Evolutionary conservation across 139 green algal species (phyloP).

Genomic region (Picochlorum sp.): DNA sequence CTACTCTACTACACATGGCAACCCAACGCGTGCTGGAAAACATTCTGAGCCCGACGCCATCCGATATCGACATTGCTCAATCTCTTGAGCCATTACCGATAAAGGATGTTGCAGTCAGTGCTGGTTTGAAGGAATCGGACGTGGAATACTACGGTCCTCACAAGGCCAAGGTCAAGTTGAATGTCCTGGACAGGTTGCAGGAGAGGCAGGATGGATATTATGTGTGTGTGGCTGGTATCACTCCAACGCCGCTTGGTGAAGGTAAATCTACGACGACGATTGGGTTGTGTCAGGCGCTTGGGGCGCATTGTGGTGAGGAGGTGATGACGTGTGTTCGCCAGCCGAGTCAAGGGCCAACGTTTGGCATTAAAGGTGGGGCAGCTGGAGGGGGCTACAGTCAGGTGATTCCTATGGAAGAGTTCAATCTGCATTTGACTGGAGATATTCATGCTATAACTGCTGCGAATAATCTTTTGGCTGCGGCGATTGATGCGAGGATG

Average conservation of each 20-base stretch:
- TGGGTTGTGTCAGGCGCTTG: conserved; percentile 91
- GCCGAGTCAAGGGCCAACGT: conserved; percentile 93
- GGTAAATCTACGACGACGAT: conserved; percentile 98
- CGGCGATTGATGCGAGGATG: conserved; percentile 90
- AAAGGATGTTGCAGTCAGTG: conserved; percentile 57
- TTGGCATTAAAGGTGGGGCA: conserved; percentile 90
- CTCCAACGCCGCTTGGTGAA: conserved; percentile 88
- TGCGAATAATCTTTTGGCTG: conserved; percentile 95
- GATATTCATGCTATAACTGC: conserved; percentile 97
- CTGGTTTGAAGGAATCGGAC: conserved; percentile 63
- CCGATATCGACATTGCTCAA: conserved; percentile 92
- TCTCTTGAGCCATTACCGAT: conserved; percentile 59
- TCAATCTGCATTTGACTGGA: conserved; percentile 92
- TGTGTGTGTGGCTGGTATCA: conserved; percentile 94
- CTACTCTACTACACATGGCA: conserved; percentile 1
- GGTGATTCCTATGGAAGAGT: conserved; percentile 84
- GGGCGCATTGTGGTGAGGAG: conserved; percentile 73
- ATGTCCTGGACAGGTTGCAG: conserved; percentile 49
- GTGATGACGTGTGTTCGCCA: conserved; percentile 90
- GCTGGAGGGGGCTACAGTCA: conserved; percentile 95
- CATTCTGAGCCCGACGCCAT: conserved; percentile 49
- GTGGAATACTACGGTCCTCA: conserved; percentile 72
- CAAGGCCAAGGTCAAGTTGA: conserved; percentile 85
- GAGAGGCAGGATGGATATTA: conserved; percentile 64
- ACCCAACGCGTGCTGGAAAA: conserved; percentile 7